Evolutionary conservation across 2,329 filamentous ascomycete genomes (phyloP), one percentile per base, ranked within the genome.

Genomic region (Raffaelea albimanens): DNA sequence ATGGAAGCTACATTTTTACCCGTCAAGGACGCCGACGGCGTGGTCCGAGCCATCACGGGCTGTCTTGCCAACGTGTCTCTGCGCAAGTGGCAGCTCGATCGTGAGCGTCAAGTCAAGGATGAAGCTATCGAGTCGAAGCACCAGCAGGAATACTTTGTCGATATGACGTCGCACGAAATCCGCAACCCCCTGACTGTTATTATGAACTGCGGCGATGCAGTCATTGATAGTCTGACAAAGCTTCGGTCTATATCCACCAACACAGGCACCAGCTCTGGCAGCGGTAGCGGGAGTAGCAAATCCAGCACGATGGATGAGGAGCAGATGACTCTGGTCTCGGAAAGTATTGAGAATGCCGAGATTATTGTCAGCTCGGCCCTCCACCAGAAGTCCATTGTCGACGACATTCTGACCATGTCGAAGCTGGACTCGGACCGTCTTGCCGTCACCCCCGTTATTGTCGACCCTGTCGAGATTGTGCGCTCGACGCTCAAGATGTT

Each of bases 111-210:
- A 55, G 67, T 66, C 44, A 75, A 71, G 58, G 72, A 74, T 40
- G 73, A 80, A 48, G 76, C 76, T 1, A 70, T 80, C 22, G 74
- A 79, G 57, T 72, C 73, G 25, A 78, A 75, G 56, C 67, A 82
- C 5, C 83, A 86, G 58, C 87, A 91, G 58, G 84, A 90, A 56
- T 85, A 85, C 53, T 89, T 89, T 56, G 87, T 90, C 57, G 85
- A 88, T 61, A 87, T 87, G 68, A 78, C 75, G 2, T 79, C 77
- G 14, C 82, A 86, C 58, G 82, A 85, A 58, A 82, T 86, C 76
- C 73, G 83, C 22, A 88, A 88, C 55, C 84, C 84, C 1, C 66
- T 88, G 22, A 82, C 76, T 40, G 84, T 83, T 1, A 87, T 87
- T 18, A 65, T 88, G 23, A 83, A 87, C 59, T 87, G 82, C 58